These are phyloP conservation scores for Gymnopilus junonius DNA, from an alignment of 768 basidiomycete species.

Conservation along the genomic window DNA sequence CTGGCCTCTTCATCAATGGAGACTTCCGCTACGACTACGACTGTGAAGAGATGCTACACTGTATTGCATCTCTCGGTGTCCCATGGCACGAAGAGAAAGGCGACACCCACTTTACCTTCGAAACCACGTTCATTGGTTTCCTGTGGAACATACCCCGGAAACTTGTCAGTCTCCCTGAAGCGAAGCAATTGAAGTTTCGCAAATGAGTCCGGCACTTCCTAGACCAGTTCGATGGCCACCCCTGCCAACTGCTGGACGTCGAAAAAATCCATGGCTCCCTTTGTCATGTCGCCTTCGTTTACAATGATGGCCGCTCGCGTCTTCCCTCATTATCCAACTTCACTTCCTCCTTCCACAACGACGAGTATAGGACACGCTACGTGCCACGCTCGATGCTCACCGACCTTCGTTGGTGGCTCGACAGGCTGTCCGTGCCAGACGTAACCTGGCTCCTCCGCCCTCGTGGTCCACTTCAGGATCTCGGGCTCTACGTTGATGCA, in stretches of 20 bases:
- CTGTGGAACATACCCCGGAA: constrained; percentile 32
- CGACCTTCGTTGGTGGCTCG: constrained; percentile 33
- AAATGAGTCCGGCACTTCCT: constrained; percentile 17
- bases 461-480: constrained; percentile 12
- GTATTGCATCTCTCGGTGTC: constrained; percentile 22
- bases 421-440: not conserved
- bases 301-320: constrained; percentile 19
- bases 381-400: constrained; percentile 20
- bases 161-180: constrained; percentile 32
- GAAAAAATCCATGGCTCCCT: constrained; percentile 35
- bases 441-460: constrained; percentile 14
- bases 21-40: constrained; percentile 25
- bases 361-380: constrained; percentile 12
- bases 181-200: constrained; percentile 34
- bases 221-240: not conserved
- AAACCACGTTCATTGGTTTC: constrained; percentile 36
- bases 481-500: constrained; percentile 15
- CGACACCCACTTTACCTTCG: constrained; percentile 20
- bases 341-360: constrained; percentile 18
- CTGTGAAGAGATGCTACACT: constrained; percentile 4
- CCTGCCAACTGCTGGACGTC: constrained; percentile 23
- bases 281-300: constrained; percentile 35
- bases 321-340: constrained; percentile 31
- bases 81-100: constrained; percentile 36
- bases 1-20: constrained; percentile 6